These are phyloP conservation scores for Dissophora ornata DNA, from an alignment of 192 early-diverging fungal genomes.

Conservation along the genomic window DNA sequence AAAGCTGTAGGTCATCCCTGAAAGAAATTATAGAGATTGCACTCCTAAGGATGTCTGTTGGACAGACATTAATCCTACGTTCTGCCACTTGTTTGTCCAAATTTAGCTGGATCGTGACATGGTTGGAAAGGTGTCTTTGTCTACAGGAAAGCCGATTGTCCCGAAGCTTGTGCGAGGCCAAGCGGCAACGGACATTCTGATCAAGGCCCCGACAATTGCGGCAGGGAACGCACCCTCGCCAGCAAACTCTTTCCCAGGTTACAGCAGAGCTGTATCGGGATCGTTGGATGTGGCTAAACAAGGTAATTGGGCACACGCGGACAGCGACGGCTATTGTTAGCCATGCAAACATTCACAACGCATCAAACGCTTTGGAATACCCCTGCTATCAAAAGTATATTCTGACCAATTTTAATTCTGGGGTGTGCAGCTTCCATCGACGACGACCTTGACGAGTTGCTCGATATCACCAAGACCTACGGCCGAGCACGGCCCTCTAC, in stretches of 20 bases:
- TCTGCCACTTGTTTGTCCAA: too few relatives aligned
- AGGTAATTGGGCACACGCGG: neutral
- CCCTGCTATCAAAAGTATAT: too few relatives aligned
- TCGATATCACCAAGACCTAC: slow-evolving; percentile 46
- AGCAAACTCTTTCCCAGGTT: neutral
- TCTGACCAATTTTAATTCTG: neutral
- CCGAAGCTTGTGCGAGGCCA: slow-evolving; percentile 47
- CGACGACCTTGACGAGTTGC: slow-evolving; percentile 41
- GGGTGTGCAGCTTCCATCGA: slow-evolving; percentile 33
- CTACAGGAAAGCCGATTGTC: slow-evolving; percentile 46
- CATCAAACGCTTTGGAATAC: too few relatives aligned
- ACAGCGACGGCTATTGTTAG: neutral
- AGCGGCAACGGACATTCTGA: slow-evolving; percentile 36
- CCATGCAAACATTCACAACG: neutral
- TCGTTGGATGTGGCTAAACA: slow-evolving; percentile 5
- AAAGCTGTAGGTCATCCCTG: slow-evolving; percentile 15
- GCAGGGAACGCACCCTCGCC: neutral
- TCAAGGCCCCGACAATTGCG: slow-evolving; percentile 12
- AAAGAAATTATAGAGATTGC: too few relatives aligned
- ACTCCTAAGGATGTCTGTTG: too few relatives aligned
- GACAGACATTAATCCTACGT: too few relatives aligned
- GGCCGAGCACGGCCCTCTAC: slow-evolving; percentile 3
- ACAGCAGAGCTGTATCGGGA: slow-evolving; percentile 6
- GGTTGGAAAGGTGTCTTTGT: slow-evolving; percentile 44
- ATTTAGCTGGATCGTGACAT: slow-evolving; percentile 49